These are phyloP conservation scores for Onygena corvina DNA, from an alignment of 2,329 filamentous ascomycete species.

Conservation along the genomic window DNA sequence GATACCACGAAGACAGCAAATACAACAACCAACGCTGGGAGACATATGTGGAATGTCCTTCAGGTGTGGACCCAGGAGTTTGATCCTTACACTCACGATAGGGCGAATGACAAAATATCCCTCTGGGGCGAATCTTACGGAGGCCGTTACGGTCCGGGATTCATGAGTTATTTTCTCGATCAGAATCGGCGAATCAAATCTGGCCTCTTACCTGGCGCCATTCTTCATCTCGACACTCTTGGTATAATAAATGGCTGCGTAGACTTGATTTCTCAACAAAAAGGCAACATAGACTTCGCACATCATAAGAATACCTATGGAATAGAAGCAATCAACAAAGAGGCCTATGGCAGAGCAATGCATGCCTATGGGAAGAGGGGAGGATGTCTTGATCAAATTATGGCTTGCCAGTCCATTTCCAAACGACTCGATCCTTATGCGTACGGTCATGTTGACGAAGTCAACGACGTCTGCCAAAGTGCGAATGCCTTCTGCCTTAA, in stretches of 20 bases:
- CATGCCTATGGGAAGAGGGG: constrained; percentile 36
- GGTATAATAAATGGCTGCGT: constrained; percentile 49
- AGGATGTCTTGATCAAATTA: constrained; percentile 46
- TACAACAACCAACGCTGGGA: constrained; percentile 41
- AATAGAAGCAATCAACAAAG: constrained; percentile 27
- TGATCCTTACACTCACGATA: constrained; percentile 26
- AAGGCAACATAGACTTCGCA: constrained; percentile 40
- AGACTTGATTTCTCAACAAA: constrained; percentile 46
- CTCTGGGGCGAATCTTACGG: constrained; percentile 36
- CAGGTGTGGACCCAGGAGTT: constrained; percentile 53
- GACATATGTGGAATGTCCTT: constrained; percentile 47
- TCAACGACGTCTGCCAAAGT: constrained; percentile 34
- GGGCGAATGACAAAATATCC: constrained; percentile 40
- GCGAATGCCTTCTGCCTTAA: constrained; percentile 44
- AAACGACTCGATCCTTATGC: constrained; percentile 40
- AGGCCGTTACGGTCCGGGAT: constrained; percentile 34
- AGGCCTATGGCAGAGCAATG: constrained; percentile 39
- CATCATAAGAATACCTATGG: constrained; percentile 48
- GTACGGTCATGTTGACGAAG: constrained; percentile 33
- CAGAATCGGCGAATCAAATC: constrained; percentile 30
- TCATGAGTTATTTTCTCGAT: constrained; percentile 29
- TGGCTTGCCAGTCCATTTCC: constrained; percentile 39
- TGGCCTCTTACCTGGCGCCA: constrained; percentile 19
- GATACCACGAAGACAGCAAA: constrained; percentile 30
- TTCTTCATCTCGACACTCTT: constrained; percentile 43